phyloP scores from a whole-genome alignment of 306 rosid species.

The Dryas drummondii region DNA sequence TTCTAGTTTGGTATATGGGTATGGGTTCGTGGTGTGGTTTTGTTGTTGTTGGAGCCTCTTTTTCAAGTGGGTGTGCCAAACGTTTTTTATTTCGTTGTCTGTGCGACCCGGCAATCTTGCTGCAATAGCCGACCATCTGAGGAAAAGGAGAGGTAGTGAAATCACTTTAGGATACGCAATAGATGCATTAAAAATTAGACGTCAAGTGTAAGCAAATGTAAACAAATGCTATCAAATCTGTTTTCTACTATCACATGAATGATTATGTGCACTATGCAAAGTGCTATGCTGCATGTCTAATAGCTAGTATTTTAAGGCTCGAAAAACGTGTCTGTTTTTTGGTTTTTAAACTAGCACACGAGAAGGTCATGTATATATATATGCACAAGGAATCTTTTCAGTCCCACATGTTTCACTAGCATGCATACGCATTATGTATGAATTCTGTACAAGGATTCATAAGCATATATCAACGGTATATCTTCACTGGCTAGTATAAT shows the following conservation, averaged over 20 bases:
- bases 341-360: neutral
- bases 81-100: constrained; percentile 88
- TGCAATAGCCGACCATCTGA: constrained; percentile 92
- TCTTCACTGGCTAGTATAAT: too few species aligned
- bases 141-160: neutral
- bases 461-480: too few species aligned
- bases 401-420: too few species aligned
- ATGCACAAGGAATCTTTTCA: too few species aligned
- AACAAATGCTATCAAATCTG: neutral
- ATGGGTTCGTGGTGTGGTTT: constrained; percentile 1
- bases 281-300: neutral
- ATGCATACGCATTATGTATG: too few species aligned
- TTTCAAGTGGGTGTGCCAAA: constrained; percentile 93
- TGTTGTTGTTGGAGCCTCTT: constrained; percentile 54
- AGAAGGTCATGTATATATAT: constrained; percentile 33
- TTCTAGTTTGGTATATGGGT: neutral
- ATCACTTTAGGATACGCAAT: neutral
- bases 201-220: too few species aligned
- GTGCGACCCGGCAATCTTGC: constrained; percentile 83
- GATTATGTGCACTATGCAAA: constrained; percentile 7
- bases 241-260: constrained; percentile 2
- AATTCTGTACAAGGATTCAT: too few species aligned
- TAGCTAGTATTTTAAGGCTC: neutral
- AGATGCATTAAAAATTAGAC: too few species aligned
- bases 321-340: constrained; percentile 1